Evolutionary conservation across 768 basidiomycete species (phyloP), one percentile per base, ranked within the genome.

Genomic region (Pisolithus orientalis): DNA sequence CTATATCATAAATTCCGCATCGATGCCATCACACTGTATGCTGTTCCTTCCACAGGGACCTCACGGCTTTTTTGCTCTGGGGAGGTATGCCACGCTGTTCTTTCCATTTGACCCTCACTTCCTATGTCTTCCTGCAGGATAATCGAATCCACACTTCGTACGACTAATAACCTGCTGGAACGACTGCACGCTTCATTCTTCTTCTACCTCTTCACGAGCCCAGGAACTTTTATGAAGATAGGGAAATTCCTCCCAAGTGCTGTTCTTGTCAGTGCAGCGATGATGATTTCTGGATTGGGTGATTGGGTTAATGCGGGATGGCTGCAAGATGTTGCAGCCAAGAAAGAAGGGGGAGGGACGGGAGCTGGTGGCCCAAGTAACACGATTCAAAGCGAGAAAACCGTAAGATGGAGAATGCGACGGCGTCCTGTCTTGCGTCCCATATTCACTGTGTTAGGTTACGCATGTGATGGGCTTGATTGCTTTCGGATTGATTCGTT

Each of bases 101-200:
- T 38, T 44, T 38, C 16, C 29, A 28, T 42, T 27, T n/a, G 45
- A 9, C 44, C 11, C 11, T 21, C 8, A 17, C 16, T 7, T 48
- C 24, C 7, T 3, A 46, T 43, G 58, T 24, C 16, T 27, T 8
- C 34, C 4, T 25, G 25, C 53, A 94, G 93, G 42, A 78, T 86
- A 43, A 64, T 94, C 37, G 96, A 99, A 70, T 93, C 92, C 1
- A 84, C 88, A 13, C 76, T 96, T 31, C 81, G 94, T 53, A 90
- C 94, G 13, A 81, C 84, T 64, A 97, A 96, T 69, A 99, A 99
- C 64, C 79, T 98, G 6, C 78, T 97, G 17, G 96, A 99, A 64
- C 84, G 96, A 14, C 81, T 98, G 21, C 96, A 99, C 66, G 94
- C 94, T 2, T 98, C 95, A 0, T 94, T 95, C 70, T 97, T 98